Evolutionary conservation across 257 asterid species (phyloP).

Genomic region (Plectranthus barbatus): DNA sequence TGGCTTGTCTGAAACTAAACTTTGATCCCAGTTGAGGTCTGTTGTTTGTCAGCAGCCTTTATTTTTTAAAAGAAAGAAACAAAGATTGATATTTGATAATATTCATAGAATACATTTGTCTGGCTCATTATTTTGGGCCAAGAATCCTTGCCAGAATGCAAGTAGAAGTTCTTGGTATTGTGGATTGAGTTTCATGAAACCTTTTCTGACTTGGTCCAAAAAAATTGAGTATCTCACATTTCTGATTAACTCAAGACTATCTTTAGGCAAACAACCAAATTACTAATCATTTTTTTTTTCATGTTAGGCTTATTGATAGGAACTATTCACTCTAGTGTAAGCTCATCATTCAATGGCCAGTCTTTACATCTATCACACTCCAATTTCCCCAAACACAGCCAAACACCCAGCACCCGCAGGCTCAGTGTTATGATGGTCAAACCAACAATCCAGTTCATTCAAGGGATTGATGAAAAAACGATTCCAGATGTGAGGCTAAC

Average conservation of each 20-base stretch:
- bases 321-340: constrained; percentile 30
- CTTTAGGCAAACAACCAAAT: not conserved
- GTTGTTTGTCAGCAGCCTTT: not conserved
- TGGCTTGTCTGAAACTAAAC: not conserved
- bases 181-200: not conserved
- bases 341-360: constrained; percentile 65
- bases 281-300: constrained; percentile 5
- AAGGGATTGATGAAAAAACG: constrained; percentile 82
- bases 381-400: constrained; percentile 18
- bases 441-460: constrained; percentile 87
- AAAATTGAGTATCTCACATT: not conserved
- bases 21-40: not conserved
- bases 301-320: constrained; percentile 38
- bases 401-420: constrained; percentile 14
- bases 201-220: not conserved
- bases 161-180: not conserved
- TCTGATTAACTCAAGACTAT: not conserved
- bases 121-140: not conserved
- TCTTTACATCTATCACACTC: constrained; percentile 30
- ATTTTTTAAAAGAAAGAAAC: too few species aligned
- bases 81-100: not conserved
- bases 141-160: not conserved
- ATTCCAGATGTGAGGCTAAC: constrained; percentile 89
- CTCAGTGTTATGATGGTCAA: constrained; percentile 50
- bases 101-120: too few species aligned